Evolutionary conservation across 2,329 filamentous ascomycete species (phyloP), one percentile per base, ranked within the genome.

Genomic region (Pyricularia pennisetigena): DNA sequence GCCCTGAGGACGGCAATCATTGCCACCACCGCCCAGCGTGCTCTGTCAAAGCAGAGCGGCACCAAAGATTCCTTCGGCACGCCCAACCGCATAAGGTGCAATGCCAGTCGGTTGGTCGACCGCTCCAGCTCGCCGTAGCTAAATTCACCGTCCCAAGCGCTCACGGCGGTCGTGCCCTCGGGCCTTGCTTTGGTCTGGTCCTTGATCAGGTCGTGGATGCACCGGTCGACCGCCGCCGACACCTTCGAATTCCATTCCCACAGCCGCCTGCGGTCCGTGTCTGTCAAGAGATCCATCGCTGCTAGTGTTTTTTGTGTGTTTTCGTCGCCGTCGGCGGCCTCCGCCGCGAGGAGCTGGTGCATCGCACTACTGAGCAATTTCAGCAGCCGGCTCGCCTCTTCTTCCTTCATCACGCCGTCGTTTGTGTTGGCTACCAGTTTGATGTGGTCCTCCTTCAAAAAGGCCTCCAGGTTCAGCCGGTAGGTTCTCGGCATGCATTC

Each of bases 161-260:
- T 69, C 64, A 78, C 35, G 70, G 75, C 74, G 70, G 75, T 74
- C 69, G 71, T 57, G 68, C 73, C 75, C 68, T 73, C 16, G 71
- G 75, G 64, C 24, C 67, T 74, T 35, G 68, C 28, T 29, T 28
- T 20, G 28, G 16, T 14, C 62, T 30, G 28, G 28, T 32, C 62
- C 28, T 4, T 23, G 24, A 64, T 30, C 28, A 64, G 4, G 12
- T 32, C 62, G 12, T 2, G 20, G 20, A 66, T 66, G n/a, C 20
- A 68, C 28, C 54, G 49, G 6, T 29, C 32, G 30, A 73, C 68
- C 26, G 72, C 67, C 28, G 28, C 20, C 28, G 62, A 28, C 28
- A 32, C 28, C 16, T 6, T 4, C 6, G 28, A 10, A 10, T 32
- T 32, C 62, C 28, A 64, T 30, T 64, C 59, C 59, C 23, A 24